Conservation (phyloP, 192 early-diverging fungal species). For the Backusella tarrabulga region DNA sequence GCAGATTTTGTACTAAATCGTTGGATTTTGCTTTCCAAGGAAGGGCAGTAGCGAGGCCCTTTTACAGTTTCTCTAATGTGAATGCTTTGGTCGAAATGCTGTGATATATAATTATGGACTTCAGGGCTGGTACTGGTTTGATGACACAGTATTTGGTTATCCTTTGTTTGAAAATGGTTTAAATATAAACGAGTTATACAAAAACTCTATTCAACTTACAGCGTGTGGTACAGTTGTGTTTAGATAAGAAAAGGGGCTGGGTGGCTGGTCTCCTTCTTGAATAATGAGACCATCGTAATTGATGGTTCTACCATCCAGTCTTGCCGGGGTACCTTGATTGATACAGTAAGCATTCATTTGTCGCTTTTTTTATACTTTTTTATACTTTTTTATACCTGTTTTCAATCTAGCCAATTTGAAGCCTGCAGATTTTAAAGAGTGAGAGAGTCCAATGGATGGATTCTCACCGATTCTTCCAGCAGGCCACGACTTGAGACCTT, state of each 20-base stretch:
- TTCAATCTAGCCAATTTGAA: constrained; percentile 79
- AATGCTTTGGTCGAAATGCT: constrained; percentile 76
- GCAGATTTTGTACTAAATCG: constrained; percentile 65
- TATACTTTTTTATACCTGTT: constrained; percentile 46
- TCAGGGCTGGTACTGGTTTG: constrained; percentile 70
- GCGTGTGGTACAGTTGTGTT: constrained; percentile 68
- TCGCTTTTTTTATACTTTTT: not conserved
- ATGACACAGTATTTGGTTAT: constrained; percentile 70
- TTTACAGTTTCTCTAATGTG: constrained; percentile 84
- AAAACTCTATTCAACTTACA: constrained; percentile 11
- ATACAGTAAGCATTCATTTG: not conserved
- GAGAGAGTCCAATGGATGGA: constrained; percentile 72
- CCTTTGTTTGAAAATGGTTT: constrained; percentile 8
- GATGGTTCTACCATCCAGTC: constrained; percentile 74
- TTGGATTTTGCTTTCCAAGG: constrained; percentile 78
- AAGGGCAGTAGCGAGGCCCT: constrained; percentile 81
- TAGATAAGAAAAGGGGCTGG: constrained; percentile 74
- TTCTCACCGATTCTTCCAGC: constrained; percentile 73
- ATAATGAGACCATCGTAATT: constrained; percentile 63
- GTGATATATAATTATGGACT: constrained; percentile 65
- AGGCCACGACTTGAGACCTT: constrained; percentile 59
- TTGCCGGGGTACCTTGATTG: constrained; percentile 65
- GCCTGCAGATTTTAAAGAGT: constrained; percentile 69
- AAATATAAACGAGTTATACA: too few species aligned
- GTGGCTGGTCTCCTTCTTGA: constrained; percentile 71